Base-by-base conservation (phyloP, 371 early-diverging fungal species). In the Gilbertella persicaria region DNA sequence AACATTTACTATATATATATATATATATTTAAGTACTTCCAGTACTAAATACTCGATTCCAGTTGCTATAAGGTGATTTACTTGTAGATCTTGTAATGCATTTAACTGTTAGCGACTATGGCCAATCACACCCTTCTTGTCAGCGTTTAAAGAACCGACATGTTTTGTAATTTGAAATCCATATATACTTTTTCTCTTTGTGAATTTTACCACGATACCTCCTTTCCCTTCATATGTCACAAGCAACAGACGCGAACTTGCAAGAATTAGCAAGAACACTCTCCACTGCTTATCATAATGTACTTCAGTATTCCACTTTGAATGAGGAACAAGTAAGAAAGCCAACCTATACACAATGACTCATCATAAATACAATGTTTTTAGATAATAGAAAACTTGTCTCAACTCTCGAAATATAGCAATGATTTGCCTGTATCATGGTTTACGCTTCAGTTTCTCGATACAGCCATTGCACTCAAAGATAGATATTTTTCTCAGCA, bases 371-470 rank as follows among this genome's bases (percentile, higher is more conserved):
- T n/a, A 36, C 26, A 12, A 13, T 30, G 19, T 17, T 4, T 29
- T 36, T 64, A 73, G 71, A 60, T 69, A 29, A 36, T 50, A 3
- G 28, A 55, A 2, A 67, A 62, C 41, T 42, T 78, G 21, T 29
- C 50, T 4, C 69, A 65, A 16, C 55, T 77, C 12, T 39, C 71
- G 17, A 61, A 60, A 21, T 69, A 78, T 39, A 69, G 67, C 48
- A 58, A 70, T 10, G 71, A 78, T 40, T 50, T 78, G 4, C 79
- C 79, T 4, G 37, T 69, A 17, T 60, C 75, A 13, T 78, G 79
- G 79, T 78, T 75, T 24, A 73, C 75, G 0, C 35, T 56, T 0
- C 45, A 59, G 2, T 55, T 78, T 12, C 6, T 75, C 3, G 58
- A 63, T 24, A 40, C 59, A 2, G 38, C 69, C 1, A 19, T 67